phyloP scores from a whole-genome alignment of 1,139 yeast species.

The Debaryomyces fabryi region DNA sequence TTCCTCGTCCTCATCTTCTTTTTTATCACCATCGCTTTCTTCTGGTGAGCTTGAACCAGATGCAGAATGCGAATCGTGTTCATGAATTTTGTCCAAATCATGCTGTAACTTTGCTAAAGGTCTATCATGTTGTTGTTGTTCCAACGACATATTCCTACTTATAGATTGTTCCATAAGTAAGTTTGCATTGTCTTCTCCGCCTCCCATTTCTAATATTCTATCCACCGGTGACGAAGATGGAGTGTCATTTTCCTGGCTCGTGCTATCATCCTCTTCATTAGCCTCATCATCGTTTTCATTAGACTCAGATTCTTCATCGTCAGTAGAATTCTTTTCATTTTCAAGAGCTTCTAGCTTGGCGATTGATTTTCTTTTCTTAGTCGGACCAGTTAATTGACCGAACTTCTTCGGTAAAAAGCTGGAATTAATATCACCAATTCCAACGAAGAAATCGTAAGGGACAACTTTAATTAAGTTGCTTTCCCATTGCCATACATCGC shows the following conservation, averaged over 20 bases:
- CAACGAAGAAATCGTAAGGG: constrained; percentile 94
- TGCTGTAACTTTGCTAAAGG: constrained; percentile 85
- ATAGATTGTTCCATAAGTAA: constrained; percentile 55
- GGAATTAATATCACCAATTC: constrained; percentile 96
- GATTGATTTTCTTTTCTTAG: constrained; percentile 59
- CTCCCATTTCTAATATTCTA: constrained; percentile 50
- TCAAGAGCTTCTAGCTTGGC: constrained; percentile 49
- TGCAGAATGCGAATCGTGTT: constrained; percentile 24
- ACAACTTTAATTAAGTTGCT: constrained; percentile 87
- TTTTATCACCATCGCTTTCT: constrained; percentile 20
- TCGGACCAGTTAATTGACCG: constrained; percentile 70
- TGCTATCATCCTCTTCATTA: constrained; percentile 13
- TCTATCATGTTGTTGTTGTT: constrained; percentile 70
- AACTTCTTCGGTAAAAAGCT: constrained; percentile 84
- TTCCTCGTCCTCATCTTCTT: constrained; percentile 40
- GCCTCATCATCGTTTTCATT: constrained; percentile 14
- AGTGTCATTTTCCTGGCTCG: constrained; percentile 9
- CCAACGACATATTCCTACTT: constrained; percentile 59
- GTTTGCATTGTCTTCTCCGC: constrained; percentile 50
- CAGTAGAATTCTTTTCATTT: constrained; percentile 20
- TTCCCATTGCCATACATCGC: constrained; percentile 99
- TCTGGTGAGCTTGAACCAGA: constrained; percentile 18
- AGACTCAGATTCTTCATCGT: constrained; percentile 17
- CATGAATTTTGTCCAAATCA: constrained; percentile 59
- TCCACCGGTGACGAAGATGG: constrained; percentile 49